A percentile compares a stretch with the other conserved stretches of the same genome.
These are phyloP conservation scores for Fraxinus latifolia DNA, from an alignment of 305 asterid species.

Conservation along the genomic window DNA sequence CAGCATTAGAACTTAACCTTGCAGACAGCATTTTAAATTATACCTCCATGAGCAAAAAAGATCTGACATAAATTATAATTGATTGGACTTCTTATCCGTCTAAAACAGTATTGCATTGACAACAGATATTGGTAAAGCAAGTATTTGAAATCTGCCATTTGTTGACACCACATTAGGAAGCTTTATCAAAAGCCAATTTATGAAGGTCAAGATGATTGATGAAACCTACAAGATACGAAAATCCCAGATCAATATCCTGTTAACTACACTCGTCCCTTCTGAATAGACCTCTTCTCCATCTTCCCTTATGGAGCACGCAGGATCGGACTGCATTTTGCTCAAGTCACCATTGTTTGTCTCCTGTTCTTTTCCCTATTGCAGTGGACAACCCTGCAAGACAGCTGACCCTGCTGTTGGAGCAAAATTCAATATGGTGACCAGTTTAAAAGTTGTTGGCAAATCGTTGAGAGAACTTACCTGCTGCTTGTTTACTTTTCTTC, in stretches of 20 bases:
- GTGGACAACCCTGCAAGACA: background rate
- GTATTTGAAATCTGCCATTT: background rate
- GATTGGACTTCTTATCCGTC: background rate
- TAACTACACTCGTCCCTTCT: slow-evolving; percentile 38
- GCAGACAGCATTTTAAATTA: background rate
- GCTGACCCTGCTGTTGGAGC: slow-evolving; percentile 28
- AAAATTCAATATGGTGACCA: slow-evolving; percentile 30
- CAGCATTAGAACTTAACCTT: background rate
- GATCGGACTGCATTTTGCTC: slow-evolving; percentile 42
- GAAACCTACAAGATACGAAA: background rate
- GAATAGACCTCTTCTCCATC: slow-evolving; percentile 44
- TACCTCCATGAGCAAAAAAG: background rate
- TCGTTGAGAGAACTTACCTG: background rate
- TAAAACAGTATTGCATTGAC: background rate
- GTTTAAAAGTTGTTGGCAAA: slow-evolving; percentile 19
- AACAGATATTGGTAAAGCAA: background rate
- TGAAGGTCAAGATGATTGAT: background rate
- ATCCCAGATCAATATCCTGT: background rate
- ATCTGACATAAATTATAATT: background rate
- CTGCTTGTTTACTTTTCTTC: slow-evolving; percentile 23
- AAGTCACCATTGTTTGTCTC: slow-evolving; percentile 40
- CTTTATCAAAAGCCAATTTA: background rate
- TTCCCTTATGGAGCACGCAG: slow-evolving; percentile 14
- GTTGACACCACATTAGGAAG: background rate
- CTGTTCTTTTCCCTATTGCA: slow-evolving; percentile 1